Conservation (phyloP, 768 basidiomycete species). For the Lactarius hengduanensis region DNA sequence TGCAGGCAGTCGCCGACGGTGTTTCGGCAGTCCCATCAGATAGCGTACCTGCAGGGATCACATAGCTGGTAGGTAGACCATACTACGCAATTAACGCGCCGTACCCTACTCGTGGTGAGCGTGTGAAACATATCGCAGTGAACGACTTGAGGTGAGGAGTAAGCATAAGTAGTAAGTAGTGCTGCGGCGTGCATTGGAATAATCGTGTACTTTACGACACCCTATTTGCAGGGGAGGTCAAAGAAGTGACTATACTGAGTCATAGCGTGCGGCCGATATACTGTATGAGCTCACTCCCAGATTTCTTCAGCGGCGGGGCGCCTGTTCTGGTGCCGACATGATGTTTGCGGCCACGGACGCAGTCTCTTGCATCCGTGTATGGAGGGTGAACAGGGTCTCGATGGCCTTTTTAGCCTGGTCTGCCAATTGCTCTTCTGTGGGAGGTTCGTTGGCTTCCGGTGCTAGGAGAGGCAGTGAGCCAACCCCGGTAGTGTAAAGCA, state of each 20-base stretch:
- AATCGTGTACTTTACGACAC: conserved; percentile 6
- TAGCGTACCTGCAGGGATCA: not conserved
- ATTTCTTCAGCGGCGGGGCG: conserved; percentile 16
- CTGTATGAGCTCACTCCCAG: conserved; percentile 2
- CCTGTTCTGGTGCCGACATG: conserved; percentile 21
- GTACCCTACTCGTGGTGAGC: conserved; percentile 9
- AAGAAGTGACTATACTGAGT: not conserved
- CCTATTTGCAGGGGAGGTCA: not conserved
- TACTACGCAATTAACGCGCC: not conserved
- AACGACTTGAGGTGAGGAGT: conserved; percentile 14
- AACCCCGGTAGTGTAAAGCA: conserved; percentile 21
- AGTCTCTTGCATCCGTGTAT: conserved; percentile 23
- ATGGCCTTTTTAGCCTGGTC: conserved; percentile 27
- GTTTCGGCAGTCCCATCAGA: conserved; percentile 23
- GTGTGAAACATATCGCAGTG: conserved; percentile 4
- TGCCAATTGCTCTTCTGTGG: conserved; percentile 25
- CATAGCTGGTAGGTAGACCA: conserved; percentile 9
- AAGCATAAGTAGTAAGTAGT: not conserved
- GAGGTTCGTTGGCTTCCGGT: conserved; percentile 12
- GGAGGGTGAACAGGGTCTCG: conserved; percentile 13
- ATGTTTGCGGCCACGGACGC: conserved; percentile 25
- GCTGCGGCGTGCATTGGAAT: not conserved
- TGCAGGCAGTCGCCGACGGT: conserved; percentile 51
- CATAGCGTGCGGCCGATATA: not conserved
- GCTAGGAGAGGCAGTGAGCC: conserved; percentile 27